Percentiles rank a stretch among this genome's conserved stretches.
Evolutionary conservation across 2,329 filamentous ascomycete species (phyloP).

Genomic region (Aspergillus hiratsukae): DNA sequence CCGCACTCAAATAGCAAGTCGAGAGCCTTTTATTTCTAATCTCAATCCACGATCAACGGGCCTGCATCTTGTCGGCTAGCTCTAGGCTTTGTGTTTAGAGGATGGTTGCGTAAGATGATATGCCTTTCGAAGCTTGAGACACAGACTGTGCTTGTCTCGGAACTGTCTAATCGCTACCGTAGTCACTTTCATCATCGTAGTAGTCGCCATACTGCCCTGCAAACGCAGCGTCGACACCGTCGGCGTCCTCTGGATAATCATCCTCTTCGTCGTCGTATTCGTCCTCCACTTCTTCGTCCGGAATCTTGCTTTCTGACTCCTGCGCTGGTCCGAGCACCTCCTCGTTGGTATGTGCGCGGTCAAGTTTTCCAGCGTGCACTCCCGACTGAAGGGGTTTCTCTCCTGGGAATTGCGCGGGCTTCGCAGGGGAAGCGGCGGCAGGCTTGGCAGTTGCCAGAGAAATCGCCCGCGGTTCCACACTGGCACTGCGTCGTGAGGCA

Average conservation of each 20-base stretch:
- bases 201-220: constrained; percentile 33
- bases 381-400: constrained; percentile 2
- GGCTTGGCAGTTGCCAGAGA: constrained; percentile 14
- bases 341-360: constrained; percentile 15
- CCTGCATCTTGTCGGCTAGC: neutral
- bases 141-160: neutral
- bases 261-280: constrained; percentile 32
- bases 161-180: constrained; percentile 26
- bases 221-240: constrained; percentile 34
- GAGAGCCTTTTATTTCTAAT: neutral
- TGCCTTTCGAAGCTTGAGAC: too few relatives aligned
- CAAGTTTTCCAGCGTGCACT: constrained; percentile 6
- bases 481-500: constrained; percentile 26
- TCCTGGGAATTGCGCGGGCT: constrained; percentile 1
- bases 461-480: constrained; percentile 21
- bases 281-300: constrained; percentile 20
- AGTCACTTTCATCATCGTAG: constrained; percentile 31
- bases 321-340: constrained; percentile 22
- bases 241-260: constrained; percentile 28
- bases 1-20: neutral
- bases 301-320: constrained; percentile 9
- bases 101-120: neutral
- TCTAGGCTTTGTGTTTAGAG: neutral
- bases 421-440: constrained; percentile 5
- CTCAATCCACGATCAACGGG: neutral